phyloP scores from a whole-genome alignment of 257 asterid species.

The Coffea canephora region DNA sequence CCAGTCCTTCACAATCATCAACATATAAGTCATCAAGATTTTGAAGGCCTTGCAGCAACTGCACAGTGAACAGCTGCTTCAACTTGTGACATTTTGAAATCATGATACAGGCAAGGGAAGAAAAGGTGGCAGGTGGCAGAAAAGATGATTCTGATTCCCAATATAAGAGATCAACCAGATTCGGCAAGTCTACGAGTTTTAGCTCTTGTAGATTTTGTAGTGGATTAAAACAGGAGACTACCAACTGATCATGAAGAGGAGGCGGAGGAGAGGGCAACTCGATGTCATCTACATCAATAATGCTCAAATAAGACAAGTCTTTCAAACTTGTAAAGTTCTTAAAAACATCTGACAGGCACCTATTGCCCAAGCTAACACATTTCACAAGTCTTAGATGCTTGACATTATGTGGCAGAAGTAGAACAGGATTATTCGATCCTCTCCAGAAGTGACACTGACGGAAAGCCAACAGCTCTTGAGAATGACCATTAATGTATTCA shows the following conservation, averaged over 20 bases:
- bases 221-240: not conserved
- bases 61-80: too few relatives aligned
- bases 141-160: not conserved
- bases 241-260: not conserved
- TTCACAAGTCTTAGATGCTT: constrained; percentile 14
- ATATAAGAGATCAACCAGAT: constrained; percentile 16
- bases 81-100: too few relatives aligned
- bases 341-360: constrained; percentile 24
- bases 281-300: constrained; percentile 4
- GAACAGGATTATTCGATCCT: not conserved
- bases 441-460: not conserved
- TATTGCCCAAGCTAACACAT: constrained; percentile 3
- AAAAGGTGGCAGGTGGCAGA: constrained; percentile 21
- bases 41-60: too few relatives aligned
- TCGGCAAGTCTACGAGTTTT: not conserved
- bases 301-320: constrained; percentile 8
- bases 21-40: too few relatives aligned
- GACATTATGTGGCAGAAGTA: constrained; percentile 23
- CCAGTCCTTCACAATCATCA: too few relatives aligned
- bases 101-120: not conserved
- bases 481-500: too few relatives aligned
- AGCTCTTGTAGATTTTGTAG: not conserved
- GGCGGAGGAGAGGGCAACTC: constrained; percentile 9
- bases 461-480: not conserved
- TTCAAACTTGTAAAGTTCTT: not conserved